Evolutionary conservation across 495 filamentous ascomycete genomes (phyloP).

Genomic region (Daldinia loculata): DNA sequence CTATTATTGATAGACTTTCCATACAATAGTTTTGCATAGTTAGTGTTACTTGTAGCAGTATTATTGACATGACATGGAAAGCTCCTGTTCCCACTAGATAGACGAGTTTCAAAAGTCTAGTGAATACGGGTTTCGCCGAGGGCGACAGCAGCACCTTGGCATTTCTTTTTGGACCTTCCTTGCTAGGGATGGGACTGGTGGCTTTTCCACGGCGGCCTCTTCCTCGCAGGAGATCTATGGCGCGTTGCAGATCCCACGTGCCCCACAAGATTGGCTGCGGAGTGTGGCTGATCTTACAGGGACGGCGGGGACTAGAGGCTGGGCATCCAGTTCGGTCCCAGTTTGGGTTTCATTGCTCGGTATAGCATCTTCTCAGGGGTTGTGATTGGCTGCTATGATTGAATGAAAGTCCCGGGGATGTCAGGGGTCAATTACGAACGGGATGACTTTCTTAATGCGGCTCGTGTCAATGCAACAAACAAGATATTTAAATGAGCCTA

Average conservation of each 20-base stretch:
- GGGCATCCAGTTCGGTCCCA: slow-evolving; percentile 10
- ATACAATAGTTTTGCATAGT: neutral
- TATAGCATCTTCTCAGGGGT: slow-evolving; percentile 15
- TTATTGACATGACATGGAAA: neutral
- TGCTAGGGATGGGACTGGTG: slow-evolving; percentile 8
- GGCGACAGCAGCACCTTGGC: slow-evolving; percentile 14
- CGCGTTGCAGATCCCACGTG: slow-evolving; percentile 28
- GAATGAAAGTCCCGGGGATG: slow-evolving; percentile 1
- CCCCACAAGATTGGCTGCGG: slow-evolving; percentile 31
- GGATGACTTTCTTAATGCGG: slow-evolving; percentile 23
- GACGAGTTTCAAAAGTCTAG: slow-evolving; percentile 1
- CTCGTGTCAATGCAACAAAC: slow-evolving; percentile 1
- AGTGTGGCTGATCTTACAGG: slow-evolving; percentile 24
- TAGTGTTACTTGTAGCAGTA: neutral
- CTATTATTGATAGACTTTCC: neutral
- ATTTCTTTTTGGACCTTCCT: slow-evolving; percentile 11
- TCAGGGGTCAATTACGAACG: slow-evolving; percentile 18
- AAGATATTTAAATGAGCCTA: slow-evolving; percentile 26
- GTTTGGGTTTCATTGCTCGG: slow-evolving; percentile 28
- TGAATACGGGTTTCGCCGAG: slow-evolving; percentile 30
- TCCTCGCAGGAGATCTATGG: slow-evolving; percentile 23
- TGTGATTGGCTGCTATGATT: slow-evolving; percentile 16
- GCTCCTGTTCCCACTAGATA: neutral
- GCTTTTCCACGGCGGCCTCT: slow-evolving; percentile 14
- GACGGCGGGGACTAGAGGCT: slow-evolving; percentile 21